A percentile compares a stretch with the other conserved stretches of the same genome.
These are phyloP conservation scores for Hemisphaericaspora subhashii DNA, from an alignment of 1,139 yeast genomes.

Conservation along the genomic window DNA sequence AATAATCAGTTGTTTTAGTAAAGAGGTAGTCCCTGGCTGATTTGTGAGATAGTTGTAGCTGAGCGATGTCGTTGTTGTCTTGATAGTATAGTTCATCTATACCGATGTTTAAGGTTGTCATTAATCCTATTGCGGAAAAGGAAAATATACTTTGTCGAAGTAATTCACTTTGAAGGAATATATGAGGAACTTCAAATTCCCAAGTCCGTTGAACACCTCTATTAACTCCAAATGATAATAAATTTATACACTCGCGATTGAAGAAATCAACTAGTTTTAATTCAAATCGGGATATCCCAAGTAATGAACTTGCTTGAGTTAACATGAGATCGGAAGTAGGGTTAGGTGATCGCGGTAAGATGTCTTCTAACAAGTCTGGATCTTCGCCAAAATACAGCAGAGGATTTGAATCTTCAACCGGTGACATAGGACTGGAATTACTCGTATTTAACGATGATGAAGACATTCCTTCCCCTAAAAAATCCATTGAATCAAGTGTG, in stretches of 20 bases:
- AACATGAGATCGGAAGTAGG: slow-evolving; percentile 12
- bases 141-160: slow-evolving; percentile 25
- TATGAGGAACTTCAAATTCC: slow-evolving; percentile 26
- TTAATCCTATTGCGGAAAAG: slow-evolving; percentile 19
- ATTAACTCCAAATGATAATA: slow-evolving; percentile 21
- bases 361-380: background rate
- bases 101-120: slow-evolving; percentile 8
- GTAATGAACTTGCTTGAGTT: slow-evolving; percentile 17
- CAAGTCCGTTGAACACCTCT: slow-evolving; percentile 25
- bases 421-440: background rate
- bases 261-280: slow-evolving; percentile 31
- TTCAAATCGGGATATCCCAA: slow-evolving; percentile 31
- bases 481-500: no score
- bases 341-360: background rate
- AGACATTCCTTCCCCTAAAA: no score
- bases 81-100: slow-evolving; percentile 1
- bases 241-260: slow-evolving; percentile 25
- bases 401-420: no score
- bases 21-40: slow-evolving; percentile 9
- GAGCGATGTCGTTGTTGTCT: background rate
- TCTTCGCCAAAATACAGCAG: background rate
- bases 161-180: slow-evolving; percentile 23
- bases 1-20: slow-evolving; percentile 24
- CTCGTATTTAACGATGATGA: background rate
- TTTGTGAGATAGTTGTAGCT: background rate